These are phyloP conservation scores for Cutaneotrichosporon cavernicola DNA, from an alignment of 1,284 basidiomycete genomes.

Conservation along the genomic window DNA sequence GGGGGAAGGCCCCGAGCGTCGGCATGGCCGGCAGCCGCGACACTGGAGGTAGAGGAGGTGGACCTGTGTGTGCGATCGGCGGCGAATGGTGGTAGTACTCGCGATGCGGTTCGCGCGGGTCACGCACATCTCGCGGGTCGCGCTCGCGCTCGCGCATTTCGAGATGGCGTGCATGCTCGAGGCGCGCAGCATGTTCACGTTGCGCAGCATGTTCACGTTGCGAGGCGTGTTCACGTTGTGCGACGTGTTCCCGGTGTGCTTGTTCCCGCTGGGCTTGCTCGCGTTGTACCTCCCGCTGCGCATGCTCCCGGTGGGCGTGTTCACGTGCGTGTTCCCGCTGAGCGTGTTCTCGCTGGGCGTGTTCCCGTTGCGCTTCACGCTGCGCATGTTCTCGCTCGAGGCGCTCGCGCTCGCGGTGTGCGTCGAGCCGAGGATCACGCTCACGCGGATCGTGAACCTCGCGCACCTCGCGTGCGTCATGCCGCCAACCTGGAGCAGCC, in stretches of 20 bases:
- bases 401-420: too few species aligned
- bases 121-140: conserved; percentile 7
- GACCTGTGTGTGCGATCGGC: background rate
- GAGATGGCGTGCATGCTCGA: conserved; percentile 9
- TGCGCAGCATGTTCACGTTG: background rate
- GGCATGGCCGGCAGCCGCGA: conserved; percentile 3
- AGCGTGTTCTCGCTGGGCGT: background rate
- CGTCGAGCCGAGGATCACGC: background rate
- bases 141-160: conserved; percentile 2
- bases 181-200: background rate
- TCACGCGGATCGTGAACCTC: conserved; percentile 14
- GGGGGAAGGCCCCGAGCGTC: conserved; percentile 5
- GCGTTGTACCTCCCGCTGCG: background rate
- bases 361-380: too few species aligned
- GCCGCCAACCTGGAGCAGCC: conserved; percentile 1
- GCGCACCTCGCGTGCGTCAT: conserved; percentile 7
- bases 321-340: background rate
- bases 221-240: background rate
- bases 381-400: too few species aligned
- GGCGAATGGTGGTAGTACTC: conserved; percentile 8
- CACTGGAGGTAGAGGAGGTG: conserved; percentile 1
- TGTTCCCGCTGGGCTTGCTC: background rate
- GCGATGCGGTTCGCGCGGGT: conserved; percentile 1
- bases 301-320: background rate
- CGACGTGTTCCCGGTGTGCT: background rate